phyloP scores from a whole-genome alignment of 1,284 basidiomycete species.

The Bondarzewia mesenterica region DNA sequence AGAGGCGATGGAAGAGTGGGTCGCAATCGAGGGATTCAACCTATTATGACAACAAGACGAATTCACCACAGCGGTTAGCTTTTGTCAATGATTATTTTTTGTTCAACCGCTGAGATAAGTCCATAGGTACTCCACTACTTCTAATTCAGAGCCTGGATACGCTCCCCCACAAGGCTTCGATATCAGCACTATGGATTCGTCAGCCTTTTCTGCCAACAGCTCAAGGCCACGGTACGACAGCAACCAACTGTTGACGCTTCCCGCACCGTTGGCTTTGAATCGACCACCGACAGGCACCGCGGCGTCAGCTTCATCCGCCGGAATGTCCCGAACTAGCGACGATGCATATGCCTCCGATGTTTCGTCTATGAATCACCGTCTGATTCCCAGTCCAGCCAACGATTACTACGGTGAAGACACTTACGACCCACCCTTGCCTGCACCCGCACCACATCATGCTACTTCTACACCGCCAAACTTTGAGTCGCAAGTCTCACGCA shows the following conservation, averaged over 20 bases:
- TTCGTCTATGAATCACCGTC: constrained; percentile 43
- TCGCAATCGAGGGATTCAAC: constrained; percentile 77
- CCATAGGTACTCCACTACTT: constrained; percentile 71
- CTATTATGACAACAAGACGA: constrained; percentile 43
- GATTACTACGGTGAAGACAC: constrained; percentile 31
- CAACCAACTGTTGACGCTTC: constrained; percentile 60
- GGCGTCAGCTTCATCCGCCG: constrained; percentile 34
- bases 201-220: constrained; percentile 20
- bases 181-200: constrained; percentile 57
- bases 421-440: constrained; percentile 18
- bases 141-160: constrained; percentile 64
- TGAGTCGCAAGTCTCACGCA: constrained; percentile 35
- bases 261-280: constrained; percentile 55
- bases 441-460: constrained; percentile 17
- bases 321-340: constrained; percentile 50
- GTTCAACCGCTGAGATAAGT: constrained; percentile 31
- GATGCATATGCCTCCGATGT: constrained; percentile 53
- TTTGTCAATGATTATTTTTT: neutral
- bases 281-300: constrained; percentile 40
- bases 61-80: constrained; percentile 53
- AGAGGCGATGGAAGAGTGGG: constrained; percentile 87
- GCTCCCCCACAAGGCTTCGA: constrained; percentile 44
- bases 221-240: constrained; percentile 57
- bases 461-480: constrained; percentile 20
- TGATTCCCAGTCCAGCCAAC: constrained; percentile 44